phyloP scores from a whole-genome alignment of 148 eudicot genomes.

The Dysphania ambrosioides region DNA sequence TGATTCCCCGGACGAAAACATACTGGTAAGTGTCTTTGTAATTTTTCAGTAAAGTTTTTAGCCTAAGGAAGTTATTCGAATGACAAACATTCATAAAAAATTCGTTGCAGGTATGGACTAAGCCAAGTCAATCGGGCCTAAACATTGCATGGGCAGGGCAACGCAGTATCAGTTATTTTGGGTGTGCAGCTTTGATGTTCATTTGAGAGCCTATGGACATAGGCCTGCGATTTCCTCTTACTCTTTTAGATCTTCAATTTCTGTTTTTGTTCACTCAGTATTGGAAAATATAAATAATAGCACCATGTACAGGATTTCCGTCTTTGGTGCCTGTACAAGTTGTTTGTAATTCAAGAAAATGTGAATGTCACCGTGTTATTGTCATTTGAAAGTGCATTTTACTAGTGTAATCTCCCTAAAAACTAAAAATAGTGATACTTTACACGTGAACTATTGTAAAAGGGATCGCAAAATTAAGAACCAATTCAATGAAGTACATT shows the following conservation, averaged over 20 bases:
- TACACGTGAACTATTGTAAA: too few species aligned
- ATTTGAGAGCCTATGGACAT: background rate
- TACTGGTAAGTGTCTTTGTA: too few species aligned
- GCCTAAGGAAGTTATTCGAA: too few species aligned
- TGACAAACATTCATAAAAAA: too few species aligned
- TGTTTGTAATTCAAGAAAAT: background rate
- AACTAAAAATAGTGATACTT: too few species aligned
- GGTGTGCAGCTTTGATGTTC: slow-evolving; percentile 16
- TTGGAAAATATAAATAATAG: background rate
- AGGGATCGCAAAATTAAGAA: too few species aligned
- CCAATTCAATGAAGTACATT: too few species aligned
- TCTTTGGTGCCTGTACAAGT: background rate
- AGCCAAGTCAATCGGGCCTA: background rate
- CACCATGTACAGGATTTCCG: background rate
- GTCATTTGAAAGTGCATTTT: too few species aligned
- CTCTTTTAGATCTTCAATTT: background rate
- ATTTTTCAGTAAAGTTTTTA: too few species aligned
- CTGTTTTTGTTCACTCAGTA: background rate
- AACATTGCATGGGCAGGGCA: slow-evolving; percentile 14
- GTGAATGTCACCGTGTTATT: too few species aligned
- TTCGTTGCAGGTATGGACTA: background rate
- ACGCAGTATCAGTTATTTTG: background rate
- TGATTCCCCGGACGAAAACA: too few species aligned
- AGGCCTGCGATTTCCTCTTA: background rate
- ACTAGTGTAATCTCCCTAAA: too few species aligned